Evolutionary conservation across 495 filamentous ascomycete genomes (phyloP).

Genomic region (Recurvomyces mirabilis): DNA sequence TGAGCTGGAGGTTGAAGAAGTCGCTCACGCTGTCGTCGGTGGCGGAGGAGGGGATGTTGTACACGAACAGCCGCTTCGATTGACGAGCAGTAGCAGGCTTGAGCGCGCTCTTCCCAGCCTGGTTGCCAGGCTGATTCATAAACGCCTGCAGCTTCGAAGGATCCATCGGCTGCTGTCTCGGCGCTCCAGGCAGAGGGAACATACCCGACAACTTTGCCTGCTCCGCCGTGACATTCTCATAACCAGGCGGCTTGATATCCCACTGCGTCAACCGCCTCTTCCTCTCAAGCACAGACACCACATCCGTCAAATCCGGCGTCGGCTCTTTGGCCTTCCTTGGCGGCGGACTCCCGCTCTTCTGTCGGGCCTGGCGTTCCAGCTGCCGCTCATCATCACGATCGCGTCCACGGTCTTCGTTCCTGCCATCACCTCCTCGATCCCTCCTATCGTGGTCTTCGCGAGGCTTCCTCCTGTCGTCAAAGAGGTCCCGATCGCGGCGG

Average conservation of each 20-base stretch:
- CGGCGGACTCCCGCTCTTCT: slow-evolving; percentile 67
- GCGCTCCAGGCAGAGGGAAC: slow-evolving; percentile 95
- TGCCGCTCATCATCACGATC: slow-evolving; percentile 39
- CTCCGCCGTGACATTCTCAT: slow-evolving; percentile 97
- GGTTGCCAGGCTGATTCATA: slow-evolving; percentile 75
- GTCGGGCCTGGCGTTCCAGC: slow-evolving; percentile 46
- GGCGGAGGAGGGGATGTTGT: slow-evolving; percentile 60
- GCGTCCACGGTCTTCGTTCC: slow-evolving; percentile 13
- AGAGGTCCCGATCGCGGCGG: slow-evolving; percentile 29
- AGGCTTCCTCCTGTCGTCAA: slow-evolving; percentile 31
- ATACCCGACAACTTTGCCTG: slow-evolving; percentile 98
- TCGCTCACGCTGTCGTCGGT: slow-evolving; percentile 60
- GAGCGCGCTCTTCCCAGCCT: slow-evolving; percentile 63
- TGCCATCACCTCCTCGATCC: slow-evolving; percentile 10
- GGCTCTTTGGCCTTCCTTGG: slow-evolving; percentile 77
- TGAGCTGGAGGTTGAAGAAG: slow-evolving; percentile 95
- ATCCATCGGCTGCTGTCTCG: slow-evolving; percentile 92
- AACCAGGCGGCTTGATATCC: slow-evolving; percentile 98
- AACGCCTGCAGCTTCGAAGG: slow-evolving; percentile 89
- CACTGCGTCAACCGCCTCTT: slow-evolving; percentile 91
- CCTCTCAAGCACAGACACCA: slow-evolving; percentile 63
- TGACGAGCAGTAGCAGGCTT: slow-evolving; percentile 90
- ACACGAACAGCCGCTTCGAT: slow-evolving; percentile 76
- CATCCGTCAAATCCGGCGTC: slow-evolving; percentile 85
- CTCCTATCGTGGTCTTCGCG: slow-evolving; percentile 18